Base-by-base conservation (phyloP, 176 grass and related monocot genomes). In the Bonia amplexicaulis region DNA sequence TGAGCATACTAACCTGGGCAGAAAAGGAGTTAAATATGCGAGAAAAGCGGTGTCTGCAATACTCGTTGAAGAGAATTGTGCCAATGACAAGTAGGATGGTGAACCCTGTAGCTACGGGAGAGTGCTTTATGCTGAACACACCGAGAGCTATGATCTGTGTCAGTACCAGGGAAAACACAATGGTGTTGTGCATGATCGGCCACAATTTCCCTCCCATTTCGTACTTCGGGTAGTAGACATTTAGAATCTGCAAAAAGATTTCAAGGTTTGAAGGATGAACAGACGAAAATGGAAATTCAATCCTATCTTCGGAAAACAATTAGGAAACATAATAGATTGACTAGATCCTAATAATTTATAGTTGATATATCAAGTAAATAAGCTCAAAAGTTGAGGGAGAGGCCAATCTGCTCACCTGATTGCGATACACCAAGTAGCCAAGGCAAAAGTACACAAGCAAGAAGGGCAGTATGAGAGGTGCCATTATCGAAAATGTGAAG, bases 361-460 rank as follows among this genome's bases (percentile, higher is more conserved):
- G 48, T 51, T 51, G 48, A 51, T 16, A 40, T 51, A 40, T 51
- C 3, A 68, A 26, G 64, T 42, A 52, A 76, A 68, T 5, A 55
- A 29, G 19, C 46, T 31, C 16, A 59, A 4, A 42, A 10, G 6
- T 42, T 29, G 22, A 70, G 66, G 25, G 15, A 41, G 20, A n/a
- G 11, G 17, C 9, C 27, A 49, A 67, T 35, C 10, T 26, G 40
- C 23, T 84, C 60, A 93, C 95, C 93, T 98, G 96, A 70, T 98
- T 98, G 25, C 91, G 93, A 45, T 98, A 98, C 20, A 98, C 91
- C 76, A 95, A 52, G 92, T 93, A 94, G 40, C 91, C 96, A 31
- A 98, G 93, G 87, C 86, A 87, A 57, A 98, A 98, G 84, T 95
- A 98, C 6, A 93, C 90, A 23, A 98, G 91, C 85, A 98, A 78